These are phyloP conservation scores for Raddia guianensis DNA, from an alignment of 176 grass and related monocot genomes.

Conservation along the genomic window DNA sequence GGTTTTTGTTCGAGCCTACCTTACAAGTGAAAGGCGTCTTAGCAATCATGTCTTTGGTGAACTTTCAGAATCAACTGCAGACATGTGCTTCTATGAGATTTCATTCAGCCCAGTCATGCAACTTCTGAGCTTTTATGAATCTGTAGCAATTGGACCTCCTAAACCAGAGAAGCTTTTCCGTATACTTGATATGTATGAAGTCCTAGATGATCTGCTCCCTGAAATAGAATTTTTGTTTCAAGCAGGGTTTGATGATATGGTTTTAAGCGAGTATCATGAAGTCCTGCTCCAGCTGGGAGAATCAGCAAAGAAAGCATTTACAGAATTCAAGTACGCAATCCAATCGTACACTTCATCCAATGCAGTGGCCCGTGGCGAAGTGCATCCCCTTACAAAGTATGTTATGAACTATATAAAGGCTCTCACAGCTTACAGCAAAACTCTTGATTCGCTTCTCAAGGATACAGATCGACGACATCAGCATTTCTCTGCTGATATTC, in stretches of 20 bases:
- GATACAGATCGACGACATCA: conserved; percentile 41
- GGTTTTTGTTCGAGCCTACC: conserved; percentile 67
- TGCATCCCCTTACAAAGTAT: conserved; percentile 90
- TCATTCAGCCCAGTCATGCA: conserved; percentile 73
- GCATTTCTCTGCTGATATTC: conserved; percentile 42
- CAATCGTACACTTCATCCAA: conserved; percentile 64
- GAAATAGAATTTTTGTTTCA: conserved; percentile 69
- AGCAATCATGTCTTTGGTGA: conserved; percentile 73
- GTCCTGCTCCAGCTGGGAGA: conserved; percentile 68
- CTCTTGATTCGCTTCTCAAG: conserved; percentile 78
- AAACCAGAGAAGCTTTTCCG: conserved; percentile 83
- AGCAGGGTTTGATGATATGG: conserved; percentile 46
- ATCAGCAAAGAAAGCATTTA: conserved; percentile 59
- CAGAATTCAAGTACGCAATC: conserved; percentile 70
- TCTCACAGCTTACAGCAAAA: conserved; percentile 69
- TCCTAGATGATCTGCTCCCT: conserved; percentile 57
- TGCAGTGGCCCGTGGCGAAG: conserved; percentile 54
- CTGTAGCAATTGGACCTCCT: conserved; percentile 60
- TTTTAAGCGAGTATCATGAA: conserved; percentile 82
- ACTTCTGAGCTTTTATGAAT: conserved; percentile 64
- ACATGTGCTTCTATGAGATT: conserved; percentile 81
- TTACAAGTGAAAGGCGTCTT: conserved; percentile 79
- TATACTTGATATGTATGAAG: conserved; percentile 85
- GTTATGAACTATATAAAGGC: conserved; percentile 96
- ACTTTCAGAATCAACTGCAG: conserved; percentile 56